A percentile compares a stretch with the other conserved stretches of the same genome.
These are phyloP conservation scores for Diutina catenulata DNA, from an alignment of 1,139 yeast species.

Conservation along the genomic window DNA sequence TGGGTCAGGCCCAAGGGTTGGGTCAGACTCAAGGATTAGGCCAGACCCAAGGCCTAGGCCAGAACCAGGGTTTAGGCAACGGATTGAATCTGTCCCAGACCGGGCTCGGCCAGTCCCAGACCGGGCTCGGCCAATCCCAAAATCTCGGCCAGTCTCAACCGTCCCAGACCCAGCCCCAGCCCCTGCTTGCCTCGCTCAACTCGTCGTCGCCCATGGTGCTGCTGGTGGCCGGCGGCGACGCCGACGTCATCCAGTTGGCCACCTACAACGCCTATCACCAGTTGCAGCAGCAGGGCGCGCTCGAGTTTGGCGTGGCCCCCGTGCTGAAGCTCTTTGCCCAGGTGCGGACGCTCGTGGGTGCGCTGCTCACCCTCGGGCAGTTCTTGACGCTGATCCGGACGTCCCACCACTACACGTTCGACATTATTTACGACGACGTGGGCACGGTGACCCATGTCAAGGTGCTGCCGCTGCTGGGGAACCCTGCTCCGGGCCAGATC, in stretches of 20 bases:
- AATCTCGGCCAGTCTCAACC: too few relatives aligned
- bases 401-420: conserved; percentile 16
- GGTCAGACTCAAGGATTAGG: too few relatives aligned
- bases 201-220: background rate
- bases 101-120: background rate
- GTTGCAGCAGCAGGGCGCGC: conserved; percentile 20
- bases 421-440: conserved; percentile 34
- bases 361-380: conserved; percentile 25
- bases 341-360: conserved; percentile 5
- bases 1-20: too few relatives aligned
- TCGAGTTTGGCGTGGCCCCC: conserved; percentile 30
- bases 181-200: background rate
- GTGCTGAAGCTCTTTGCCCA: conserved; percentile 20
- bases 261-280: conserved; percentile 25
- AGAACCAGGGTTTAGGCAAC: background rate
- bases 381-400: conserved; percentile 27
- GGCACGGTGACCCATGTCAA: conserved; percentile 36
- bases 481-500: too few relatives aligned
- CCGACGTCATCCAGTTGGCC: conserved; percentile 15
- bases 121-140: background rate
- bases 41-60: too few relatives aligned
- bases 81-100: background rate
- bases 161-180: too few relatives aligned
- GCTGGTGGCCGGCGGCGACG: conserved; percentile 3
- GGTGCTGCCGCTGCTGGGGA: conserved; percentile 1